Evolutionary conservation across 306 rosid genomes (phyloP).

Genomic region (Hippophae rhamnoides): DNA sequence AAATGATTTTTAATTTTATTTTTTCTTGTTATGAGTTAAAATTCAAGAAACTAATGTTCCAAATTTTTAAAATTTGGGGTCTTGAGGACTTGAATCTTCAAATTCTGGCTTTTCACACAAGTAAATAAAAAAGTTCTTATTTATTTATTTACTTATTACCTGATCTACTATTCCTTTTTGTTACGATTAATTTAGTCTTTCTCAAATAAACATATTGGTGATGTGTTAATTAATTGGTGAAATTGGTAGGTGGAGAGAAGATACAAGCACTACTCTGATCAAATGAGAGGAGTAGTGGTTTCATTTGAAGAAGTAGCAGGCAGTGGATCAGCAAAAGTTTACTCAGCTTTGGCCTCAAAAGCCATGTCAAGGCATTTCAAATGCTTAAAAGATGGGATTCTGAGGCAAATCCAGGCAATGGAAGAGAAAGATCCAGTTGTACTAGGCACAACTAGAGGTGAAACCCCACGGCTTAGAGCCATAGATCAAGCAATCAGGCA

Average conservation of each 20-base stretch:
- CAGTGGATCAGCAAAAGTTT: conserved; percentile 57
- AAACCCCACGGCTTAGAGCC: conserved; percentile 69
- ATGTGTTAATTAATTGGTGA: neutral
- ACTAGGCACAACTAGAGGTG: conserved; percentile 71
- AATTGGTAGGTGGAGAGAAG: conserved; percentile 65
- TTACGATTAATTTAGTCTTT: neutral
- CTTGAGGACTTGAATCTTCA: too few relatives aligned
- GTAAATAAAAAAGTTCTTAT: conserved; percentile 3
- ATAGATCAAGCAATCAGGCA: conserved; percentile 71
- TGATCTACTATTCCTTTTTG: neutral
- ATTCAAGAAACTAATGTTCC: neutral
- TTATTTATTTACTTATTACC: neutral
- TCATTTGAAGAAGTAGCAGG: conserved; percentile 81
- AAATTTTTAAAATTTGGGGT: neutral
- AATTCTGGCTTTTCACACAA: conserved; percentile 12
- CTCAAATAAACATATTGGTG: neutral
- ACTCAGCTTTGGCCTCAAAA: conserved; percentile 75
- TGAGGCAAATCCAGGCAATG: conserved; percentile 57
- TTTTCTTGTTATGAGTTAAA: too few relatives aligned
- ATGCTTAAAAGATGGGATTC: conserved; percentile 68
- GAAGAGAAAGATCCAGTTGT: conserved; percentile 74
- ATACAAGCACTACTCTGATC: conserved; percentile 76
- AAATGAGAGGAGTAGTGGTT: conserved; percentile 78
- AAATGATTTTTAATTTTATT: too few relatives aligned
- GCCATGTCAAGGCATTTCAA: conserved; percentile 89